A percentile compares a stretch with the other conserved stretches of the same genome.
These are phyloP conservation scores for Lathyrus sativus DNA, from an alignment of 306 rosid genomes.

Conservation along the genomic window DNA sequence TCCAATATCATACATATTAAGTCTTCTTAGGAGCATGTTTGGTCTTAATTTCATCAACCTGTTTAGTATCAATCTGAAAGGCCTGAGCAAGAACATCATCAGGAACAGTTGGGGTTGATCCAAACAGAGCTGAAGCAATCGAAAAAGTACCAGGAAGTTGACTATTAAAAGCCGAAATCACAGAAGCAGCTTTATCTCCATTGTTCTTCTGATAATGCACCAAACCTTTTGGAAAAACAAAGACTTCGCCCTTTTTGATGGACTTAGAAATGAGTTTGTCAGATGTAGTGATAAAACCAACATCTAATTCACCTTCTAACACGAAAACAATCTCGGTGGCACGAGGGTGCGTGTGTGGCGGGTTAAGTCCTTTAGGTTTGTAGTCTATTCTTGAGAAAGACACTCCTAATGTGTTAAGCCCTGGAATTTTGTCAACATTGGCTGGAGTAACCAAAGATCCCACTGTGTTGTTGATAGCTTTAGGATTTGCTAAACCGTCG, in stretches of 20 bases:
- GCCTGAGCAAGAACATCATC: slow-evolving; percentile 47
- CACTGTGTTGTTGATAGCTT: slow-evolving; percentile 47
- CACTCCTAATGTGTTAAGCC: slow-evolving; percentile 58
- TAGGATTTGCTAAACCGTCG: slow-evolving; percentile 49
- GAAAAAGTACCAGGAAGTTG: slow-evolving; percentile 58
- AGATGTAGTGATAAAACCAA: slow-evolving; percentile 54
- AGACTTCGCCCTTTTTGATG: slow-evolving; percentile 52
- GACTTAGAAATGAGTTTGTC: slow-evolving; percentile 50
- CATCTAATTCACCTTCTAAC: slow-evolving; percentile 50
- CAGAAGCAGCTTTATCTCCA: slow-evolving; percentile 47
- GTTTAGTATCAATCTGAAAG: slow-evolving; percentile 49
- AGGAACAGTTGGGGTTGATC: slow-evolving; percentile 47
- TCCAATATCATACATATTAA: slow-evolving; percentile 16
- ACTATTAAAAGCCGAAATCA: slow-evolving; percentile 51
- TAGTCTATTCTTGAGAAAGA: slow-evolving; percentile 55
- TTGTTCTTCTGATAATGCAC: slow-evolving; percentile 58
- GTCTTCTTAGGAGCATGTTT: slow-evolving; percentile 57
- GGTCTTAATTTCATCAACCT: slow-evolving; percentile 42
- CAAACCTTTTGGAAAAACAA: slow-evolving; percentile 54
- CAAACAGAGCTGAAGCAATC: slow-evolving; percentile 46
- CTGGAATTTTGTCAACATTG: slow-evolving; percentile 57
- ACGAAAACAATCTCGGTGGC: slow-evolving; percentile 57
- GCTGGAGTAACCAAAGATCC: slow-evolving; percentile 53
- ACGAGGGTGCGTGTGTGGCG: slow-evolving; percentile 66
- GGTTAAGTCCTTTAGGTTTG: slow-evolving; percentile 55